A percentile compares a stretch with the other conserved stretches of the same genome.
Conservation (phyloP, 2,329 filamentous ascomycete species). For the Epichloe hybrida region DNA sequence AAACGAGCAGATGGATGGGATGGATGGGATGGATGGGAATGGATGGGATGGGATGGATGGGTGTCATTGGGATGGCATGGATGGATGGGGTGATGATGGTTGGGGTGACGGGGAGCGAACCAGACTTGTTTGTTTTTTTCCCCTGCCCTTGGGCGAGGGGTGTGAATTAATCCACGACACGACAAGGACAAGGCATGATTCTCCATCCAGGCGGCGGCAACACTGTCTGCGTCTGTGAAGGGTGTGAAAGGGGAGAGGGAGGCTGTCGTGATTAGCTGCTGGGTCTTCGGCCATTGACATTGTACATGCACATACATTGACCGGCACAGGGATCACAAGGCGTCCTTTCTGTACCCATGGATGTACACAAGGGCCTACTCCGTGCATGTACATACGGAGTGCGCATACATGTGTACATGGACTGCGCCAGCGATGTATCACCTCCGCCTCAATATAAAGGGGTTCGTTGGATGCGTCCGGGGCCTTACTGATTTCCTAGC, state of each 20-base stretch:
- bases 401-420: no score
- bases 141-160: background rate
- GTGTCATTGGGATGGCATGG: no score
- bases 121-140: background rate
- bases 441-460: no score
- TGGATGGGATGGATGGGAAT: background rate
- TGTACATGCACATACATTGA: no score
- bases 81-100: no score
- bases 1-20: background rate
- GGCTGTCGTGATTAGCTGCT: no score
- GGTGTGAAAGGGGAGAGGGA: background rate
- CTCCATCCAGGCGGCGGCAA: background rate
- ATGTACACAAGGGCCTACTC: no score
- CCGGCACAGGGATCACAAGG: background rate
- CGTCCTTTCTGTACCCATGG: background rate
- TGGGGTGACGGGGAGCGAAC: background rate
- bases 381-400: no score
- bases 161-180: background rate
- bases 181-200: background rate
- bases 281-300: background rate
- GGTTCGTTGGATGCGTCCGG: no score
- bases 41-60: no score
- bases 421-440: background rate
- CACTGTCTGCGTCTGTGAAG: background rate
- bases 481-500: no score